phyloP scores from a whole-genome alignment of 78 protist species.

The Protostelium mycophagum region DNA sequence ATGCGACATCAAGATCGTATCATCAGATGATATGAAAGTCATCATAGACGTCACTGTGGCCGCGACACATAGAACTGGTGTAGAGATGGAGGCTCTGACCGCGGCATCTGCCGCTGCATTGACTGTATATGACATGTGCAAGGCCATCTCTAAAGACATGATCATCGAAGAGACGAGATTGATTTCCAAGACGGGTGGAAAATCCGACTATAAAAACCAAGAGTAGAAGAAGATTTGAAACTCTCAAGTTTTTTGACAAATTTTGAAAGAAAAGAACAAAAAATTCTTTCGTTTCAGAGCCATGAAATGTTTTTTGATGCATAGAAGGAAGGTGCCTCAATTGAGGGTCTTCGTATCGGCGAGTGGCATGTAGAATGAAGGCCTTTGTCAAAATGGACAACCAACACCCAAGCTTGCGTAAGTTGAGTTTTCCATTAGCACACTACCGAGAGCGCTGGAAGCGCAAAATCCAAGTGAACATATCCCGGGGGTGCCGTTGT shows the following conservation, averaged over 20 bases:
- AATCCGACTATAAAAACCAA: conserved; percentile 21
- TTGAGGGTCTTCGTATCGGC: no score
- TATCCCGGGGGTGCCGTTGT: no score
- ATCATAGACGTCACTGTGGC: conserved; percentile 21
- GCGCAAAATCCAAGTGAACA: no score
- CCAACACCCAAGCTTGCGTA: no score
- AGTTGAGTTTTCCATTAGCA: no score
- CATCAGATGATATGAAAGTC: not conserved
- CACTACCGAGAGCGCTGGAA: no score
- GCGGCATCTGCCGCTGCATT: conserved; percentile 63
- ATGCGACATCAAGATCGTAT: conserved; percentile 16
- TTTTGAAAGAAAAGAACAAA: not conserved
- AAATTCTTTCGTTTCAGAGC: no score
- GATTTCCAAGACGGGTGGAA: conserved; percentile 71
- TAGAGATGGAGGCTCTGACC: conserved; percentile 88
- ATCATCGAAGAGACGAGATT: conserved; percentile 41
- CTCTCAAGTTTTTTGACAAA: no score
- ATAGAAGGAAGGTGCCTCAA: no score
- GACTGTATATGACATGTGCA: conserved; percentile 80
- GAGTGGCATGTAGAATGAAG: no score
- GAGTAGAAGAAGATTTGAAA: not conserved
- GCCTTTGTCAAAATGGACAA: no score
- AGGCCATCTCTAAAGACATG: conserved; percentile 63
- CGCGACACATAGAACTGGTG: conserved; percentile 59
- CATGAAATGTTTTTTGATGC: no score